Percentiles rank a stretch among this genome's conserved stretches.
Conservation (phyloP, 1,139 yeast species). For the Saccharomyces hybrid region DNA sequence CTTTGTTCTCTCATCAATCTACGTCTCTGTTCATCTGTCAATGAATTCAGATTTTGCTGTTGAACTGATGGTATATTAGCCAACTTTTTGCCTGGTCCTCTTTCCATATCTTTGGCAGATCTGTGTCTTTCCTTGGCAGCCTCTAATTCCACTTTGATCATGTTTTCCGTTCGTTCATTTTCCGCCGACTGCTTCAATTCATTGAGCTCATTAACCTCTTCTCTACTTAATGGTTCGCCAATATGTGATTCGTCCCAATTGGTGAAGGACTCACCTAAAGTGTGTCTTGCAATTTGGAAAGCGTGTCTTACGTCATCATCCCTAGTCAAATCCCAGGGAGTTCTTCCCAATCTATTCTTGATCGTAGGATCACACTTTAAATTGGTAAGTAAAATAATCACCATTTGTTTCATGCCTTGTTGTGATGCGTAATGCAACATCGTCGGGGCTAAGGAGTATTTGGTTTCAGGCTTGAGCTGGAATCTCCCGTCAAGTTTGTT, state of each 20-base stretch:
- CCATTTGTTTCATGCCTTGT: constrained; percentile 60
- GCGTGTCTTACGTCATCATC: constrained; percentile 42
- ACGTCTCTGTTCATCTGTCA: constrained; percentile 64
- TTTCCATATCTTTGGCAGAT: constrained; percentile 19
- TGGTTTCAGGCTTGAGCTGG: constrained; percentile 45
- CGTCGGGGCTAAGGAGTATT: constrained; percentile 57
- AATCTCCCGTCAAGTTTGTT: constrained; percentile 49
- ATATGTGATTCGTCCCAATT: constrained; percentile 68
- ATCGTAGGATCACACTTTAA: constrained; percentile 66
- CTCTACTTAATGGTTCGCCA: constrained; percentile 57
- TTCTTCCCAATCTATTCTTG: constrained; percentile 46
- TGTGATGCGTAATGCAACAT: constrained; percentile 73
- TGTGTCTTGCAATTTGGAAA: constrained; percentile 62
- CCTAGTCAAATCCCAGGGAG: constrained; percentile 54
- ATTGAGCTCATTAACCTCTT: constrained; percentile 45
- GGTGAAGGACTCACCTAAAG: constrained; percentile 59
- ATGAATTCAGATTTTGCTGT: constrained; percentile 30
- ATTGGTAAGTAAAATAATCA: constrained; percentile 53
- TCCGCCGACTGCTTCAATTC: constrained; percentile 37
- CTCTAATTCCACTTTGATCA: constrained; percentile 32
- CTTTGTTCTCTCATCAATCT: constrained; percentile 86
- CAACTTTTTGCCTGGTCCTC: constrained; percentile 27
- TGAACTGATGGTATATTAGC: constrained; percentile 15
- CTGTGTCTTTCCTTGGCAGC: constrained; percentile 26
- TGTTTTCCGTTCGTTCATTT: constrained; percentile 22